Base-by-base conservation (phyloP, 345 rosid species). In the Hibiscus mutabilis region DNA sequence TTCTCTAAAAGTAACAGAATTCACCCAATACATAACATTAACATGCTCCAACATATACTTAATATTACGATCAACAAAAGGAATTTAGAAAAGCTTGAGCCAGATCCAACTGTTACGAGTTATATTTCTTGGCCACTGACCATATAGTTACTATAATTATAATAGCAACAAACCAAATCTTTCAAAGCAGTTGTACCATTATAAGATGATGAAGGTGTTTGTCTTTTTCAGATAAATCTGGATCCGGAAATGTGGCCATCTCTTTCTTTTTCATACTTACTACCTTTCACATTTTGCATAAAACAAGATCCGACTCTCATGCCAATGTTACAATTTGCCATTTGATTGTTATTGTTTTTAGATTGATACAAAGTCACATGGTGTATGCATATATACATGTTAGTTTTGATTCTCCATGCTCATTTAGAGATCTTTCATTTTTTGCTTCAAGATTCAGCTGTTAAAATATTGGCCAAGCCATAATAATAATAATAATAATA, bases 181-280 rank as follows among this genome's bases (percentile, higher is more conserved):
- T 21, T 56, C 8, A 68, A 51, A 19, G 19, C 24, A 7, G 3
- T 56, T 46, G 15, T 31, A 52, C 58, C 49, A 63, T 59, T 31
- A 60, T 37, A 15, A 58, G 63, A 66, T 19, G 6, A 56, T 49
- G 12, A 42, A 18, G 2, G 31, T 7, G 7, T 12, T 33, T 29
- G 60, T 69, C 6, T 5, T 51, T 67, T 65, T 37, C 76, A 70
- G 60, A 68, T 56, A 71, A 72, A 76, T 72, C 70, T 66, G 58
- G 70, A 46, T 69, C 71, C 5, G 52, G 8, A 53, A 42, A 37
- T 51, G 24, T 10, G 56, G 0, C 18, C 52, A 47, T 49, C 55
- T 49, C 3, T n/a, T 10, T 69, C 14, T 61, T 67, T 19, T 29
- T 11, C 18, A 18, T 33, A 64, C 49, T 21, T 33, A 64, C 49